Evolutionary conservation across 345 rosid species (phyloP), one percentile per base, ranked within the genome.

Genomic region (Hibiscus tridactylites): DNA sequence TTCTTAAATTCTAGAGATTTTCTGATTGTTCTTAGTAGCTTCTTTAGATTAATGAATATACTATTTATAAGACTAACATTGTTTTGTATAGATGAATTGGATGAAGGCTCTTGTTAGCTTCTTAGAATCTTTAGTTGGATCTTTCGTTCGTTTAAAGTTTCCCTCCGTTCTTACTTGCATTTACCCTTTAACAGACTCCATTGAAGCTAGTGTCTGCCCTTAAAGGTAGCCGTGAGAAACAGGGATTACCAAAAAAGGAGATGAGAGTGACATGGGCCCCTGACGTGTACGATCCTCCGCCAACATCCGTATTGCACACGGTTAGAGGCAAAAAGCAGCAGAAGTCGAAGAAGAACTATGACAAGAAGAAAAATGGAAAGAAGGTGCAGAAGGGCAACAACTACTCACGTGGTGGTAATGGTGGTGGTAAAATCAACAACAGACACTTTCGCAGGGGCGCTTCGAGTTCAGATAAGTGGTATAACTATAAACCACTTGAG

Each of bases 271-370:
- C 83, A 72, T 95, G 98, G 99, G 94, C 98, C 3, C 82, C 85
- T 39, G 97, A 95, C 31, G 97, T 95, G 61, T 89, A 90, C 68
- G 99, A 95, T 78, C 99, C 99, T 12, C 81, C 76, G 57, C 98
- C 97, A 13, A 83, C 96, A 11, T 83, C 89, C 10, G 77, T 84
- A 24, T 84, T 89, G 11, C 98, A 91, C 77, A 75, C 90, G 1
- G 82, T 80, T 4, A 85, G 83, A 78, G 76, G 78, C 77, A 76
- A 79, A 61, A 90, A 77, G 70, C 88, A 79, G 64, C 90, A 81
- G 82, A 89, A 80, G 73, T 79, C 84, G 17, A 92, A 82, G 84
- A 92, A 84, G 82, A 85, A 71, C 65, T 70, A 78, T 61, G 75
- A 81, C 61, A 72, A 50, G 61, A 89, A 76, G 93, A 94, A 84